phyloP scores from a whole-genome alignment of 116 monocot genomes.

The Zostera marina region DNA sequence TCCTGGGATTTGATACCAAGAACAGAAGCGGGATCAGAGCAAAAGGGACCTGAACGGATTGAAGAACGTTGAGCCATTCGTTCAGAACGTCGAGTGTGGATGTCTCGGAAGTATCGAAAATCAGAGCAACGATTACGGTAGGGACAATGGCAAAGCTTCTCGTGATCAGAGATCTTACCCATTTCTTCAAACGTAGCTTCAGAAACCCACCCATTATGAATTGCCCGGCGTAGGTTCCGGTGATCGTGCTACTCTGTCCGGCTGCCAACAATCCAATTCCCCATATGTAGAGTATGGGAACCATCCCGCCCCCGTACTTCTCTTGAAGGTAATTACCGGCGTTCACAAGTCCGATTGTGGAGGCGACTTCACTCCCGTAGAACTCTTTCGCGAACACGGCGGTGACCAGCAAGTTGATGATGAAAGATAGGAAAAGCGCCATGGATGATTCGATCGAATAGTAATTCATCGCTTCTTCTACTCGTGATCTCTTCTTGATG shows the following conservation, averaged over 20 bases:
- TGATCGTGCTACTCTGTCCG: conserved; percentile 88
- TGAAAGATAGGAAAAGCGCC: conserved; percentile 56
- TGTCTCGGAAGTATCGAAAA: conserved; percentile 71
- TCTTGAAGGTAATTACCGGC: conserved; percentile 69
- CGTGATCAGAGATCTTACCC: conserved; percentile 73
- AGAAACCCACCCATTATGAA: conserved; percentile 98
- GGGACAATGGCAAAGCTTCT: conserved; percentile 86
- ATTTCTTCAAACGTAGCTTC: conserved; percentile 69
- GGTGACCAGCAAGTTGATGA: conserved; percentile 75
- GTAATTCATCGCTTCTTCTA: conserved; percentile 66
- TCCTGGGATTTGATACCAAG: conserved; percentile 65
- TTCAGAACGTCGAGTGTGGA: conserved; percentile 63
- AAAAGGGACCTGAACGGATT: conserved; percentile 87
- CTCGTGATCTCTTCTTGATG: conserved; percentile 30
- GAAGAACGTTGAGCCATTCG: conserved; percentile 92
- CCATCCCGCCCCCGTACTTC: conserved; percentile 65
- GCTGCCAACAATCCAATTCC: conserved; percentile 83
- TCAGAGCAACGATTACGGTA: conserved; percentile 55
- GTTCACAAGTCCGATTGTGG: conserved; percentile 67
- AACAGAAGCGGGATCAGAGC: conserved; percentile 80
- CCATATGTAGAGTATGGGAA: conserved; percentile 92
- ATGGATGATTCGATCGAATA: conserved; percentile 71
- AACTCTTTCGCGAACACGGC: conserved; percentile 92
- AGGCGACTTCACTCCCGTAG: conserved; percentile 49
- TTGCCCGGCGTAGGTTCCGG: conserved; percentile 89